A percentile compares a stretch with the other conserved stretches of the same genome.
These are phyloP conservation scores for Malus hybrid DNA, from an alignment of 331 rosid species.

Conservation along the genomic window DNA sequence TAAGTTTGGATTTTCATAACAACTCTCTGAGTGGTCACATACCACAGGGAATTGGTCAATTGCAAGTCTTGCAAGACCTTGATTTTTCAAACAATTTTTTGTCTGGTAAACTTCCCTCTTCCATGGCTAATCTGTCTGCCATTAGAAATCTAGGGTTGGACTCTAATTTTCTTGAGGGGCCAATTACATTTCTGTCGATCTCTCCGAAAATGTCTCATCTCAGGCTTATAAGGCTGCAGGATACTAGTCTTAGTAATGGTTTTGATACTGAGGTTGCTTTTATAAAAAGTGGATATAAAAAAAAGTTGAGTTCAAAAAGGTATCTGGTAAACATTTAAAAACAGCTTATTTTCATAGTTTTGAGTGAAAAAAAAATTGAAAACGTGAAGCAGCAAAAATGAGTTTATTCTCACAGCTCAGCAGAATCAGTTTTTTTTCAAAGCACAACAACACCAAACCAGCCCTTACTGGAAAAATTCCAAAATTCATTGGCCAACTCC, in stretches of 20 bases:
- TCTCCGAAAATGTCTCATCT: constrained; percentile 36
- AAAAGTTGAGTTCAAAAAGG: too few relatives aligned
- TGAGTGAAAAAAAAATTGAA: too few relatives aligned
- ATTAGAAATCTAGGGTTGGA: constrained; percentile 15
- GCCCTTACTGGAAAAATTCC: constrained; percentile 47
- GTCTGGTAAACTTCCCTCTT: constrained; percentile 46
- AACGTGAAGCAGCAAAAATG: too few relatives aligned
- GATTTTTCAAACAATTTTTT: constrained; percentile 57
- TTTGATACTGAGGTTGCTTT: constrained; percentile 41
- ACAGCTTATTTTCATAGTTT: too few relatives aligned
- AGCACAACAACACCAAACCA: too few relatives aligned
- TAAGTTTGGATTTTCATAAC: too few relatives aligned
- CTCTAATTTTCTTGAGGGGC: constrained; percentile 46
- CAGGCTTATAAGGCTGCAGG: constrained; percentile 38
- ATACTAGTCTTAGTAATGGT: constrained; percentile 44
- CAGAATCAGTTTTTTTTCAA: too few relatives aligned
- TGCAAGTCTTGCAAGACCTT: constrained; percentile 44
- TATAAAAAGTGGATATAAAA: constrained; percentile 18
- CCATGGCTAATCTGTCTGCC: constrained; percentile 41
- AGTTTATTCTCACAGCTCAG: too few relatives aligned
- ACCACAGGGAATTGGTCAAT: constrained; percentile 42
- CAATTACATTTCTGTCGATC: constrained; percentile 48
- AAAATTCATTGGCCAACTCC: constrained; percentile 44
- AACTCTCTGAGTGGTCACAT: constrained; percentile 37
- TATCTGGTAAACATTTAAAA: too few relatives aligned